Base-by-base conservation (phyloP, 225 moss, liverwort and hornwort species). In the Ulota crispa region DNA sequence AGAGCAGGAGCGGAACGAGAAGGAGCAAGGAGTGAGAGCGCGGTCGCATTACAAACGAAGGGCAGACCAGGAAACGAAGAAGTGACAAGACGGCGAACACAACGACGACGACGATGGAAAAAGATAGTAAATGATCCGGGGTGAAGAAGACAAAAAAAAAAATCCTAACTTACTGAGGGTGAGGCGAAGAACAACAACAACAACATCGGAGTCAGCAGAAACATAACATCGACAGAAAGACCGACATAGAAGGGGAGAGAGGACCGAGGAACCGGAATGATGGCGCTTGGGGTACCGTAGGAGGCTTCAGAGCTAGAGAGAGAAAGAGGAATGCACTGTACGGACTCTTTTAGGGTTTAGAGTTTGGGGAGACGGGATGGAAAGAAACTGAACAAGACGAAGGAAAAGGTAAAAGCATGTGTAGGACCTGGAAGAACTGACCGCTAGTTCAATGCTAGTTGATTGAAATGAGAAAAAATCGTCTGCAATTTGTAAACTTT, bases 11-110 rank as follows among this genome's bases (percentile, higher is more conserved):
- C 26, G 72, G 24, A 1, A 11, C 53, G 30, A 27, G 23, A 13
- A 45, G 45, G 69, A 70, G 47, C 39, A 70, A 70, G 37, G 23
- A 16, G 16, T 23, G 16, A 37, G 32, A 42, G 63, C 16, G 55
- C 65, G 55, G 65, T 65, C 42, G 65, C 81, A 81, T 81, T 30
- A 64, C 64, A 62, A 30, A 3, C 7, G 31, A n/a, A 34, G 34
- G 39, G 28, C 41, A 41, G 59, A 75, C 27, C 41, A 41, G 75
- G 34, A 34, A 37, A 73, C 18, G 39, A 19, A 3, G 73, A 73
- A 39, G 45, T 18, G 57, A 59, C 39, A 74, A 57, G 57, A 57
- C 57, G 57, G n/a, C n/a, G 56, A 56, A n/a, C n/a, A 21, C n/a
- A n/a, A 56, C 34, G 34, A 34, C 34, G 57, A 24, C 24, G 57